Evolutionary conservation across 176 grass and related monocot species (phyloP), one percentile per base, ranked within the genome.

Genomic region (Hordeum marinum): DNA sequence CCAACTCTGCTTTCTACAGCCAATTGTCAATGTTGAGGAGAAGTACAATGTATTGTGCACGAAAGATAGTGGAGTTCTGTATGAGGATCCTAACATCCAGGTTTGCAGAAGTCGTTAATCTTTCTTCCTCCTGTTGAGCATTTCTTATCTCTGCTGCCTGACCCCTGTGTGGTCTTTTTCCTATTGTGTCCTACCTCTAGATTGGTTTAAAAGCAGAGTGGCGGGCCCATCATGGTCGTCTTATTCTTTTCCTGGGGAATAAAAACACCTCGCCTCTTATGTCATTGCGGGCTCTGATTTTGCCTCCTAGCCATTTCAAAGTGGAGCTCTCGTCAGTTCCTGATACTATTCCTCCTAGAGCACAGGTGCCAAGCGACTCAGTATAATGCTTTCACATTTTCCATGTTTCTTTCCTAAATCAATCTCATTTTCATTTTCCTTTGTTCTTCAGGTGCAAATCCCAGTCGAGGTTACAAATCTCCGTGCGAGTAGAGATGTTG

Each of bases 181-280:
- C 11, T 83, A 20, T 27, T 83, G 27, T 48, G 13, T 2, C 31
- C 83, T 77, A 80, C 80, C 66, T 85, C 40, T 75, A 99, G 96
- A 94, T 99, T 94, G 96, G 96, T 69, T 83, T 96, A 75, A 99
- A 99, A 88, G 96, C 93, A 74, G 93, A 99, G 54, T 99, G 96
- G 96, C 87, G 91, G 75, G 91, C 86, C 7, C 90, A 99, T 89
- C 93, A 94, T 84, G 96, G 96, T 4, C 90, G 93, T 63, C 80
- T 99, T 73, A 87, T 95, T 87, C 96, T 99, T 54, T 99, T 99
- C 84, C 45, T 99, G 75, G 96, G 96, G 17, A 99, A 99, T 90
- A 99, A 99, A 91, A 99, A 84, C 62, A 99, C 93, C 24, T 86
- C 93, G 67, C 81, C 96, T 72, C 90, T 99, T 89, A 39, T 80